phyloP scores from a whole-genome alignment of 257 asterid genomes.

The Craterostigma plantagineum region DNA sequence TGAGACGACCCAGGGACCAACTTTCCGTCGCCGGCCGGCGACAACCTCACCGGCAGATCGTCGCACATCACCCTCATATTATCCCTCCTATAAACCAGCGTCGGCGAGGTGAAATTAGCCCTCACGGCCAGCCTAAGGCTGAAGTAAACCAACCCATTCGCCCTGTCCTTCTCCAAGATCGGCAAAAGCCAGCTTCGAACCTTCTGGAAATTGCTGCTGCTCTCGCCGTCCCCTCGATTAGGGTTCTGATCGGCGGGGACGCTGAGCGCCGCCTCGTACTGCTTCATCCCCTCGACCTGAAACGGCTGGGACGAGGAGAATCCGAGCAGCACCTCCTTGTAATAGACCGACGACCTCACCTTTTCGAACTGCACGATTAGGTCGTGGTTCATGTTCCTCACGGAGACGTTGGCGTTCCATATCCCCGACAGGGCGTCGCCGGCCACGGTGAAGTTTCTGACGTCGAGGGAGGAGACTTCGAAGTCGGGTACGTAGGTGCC shows the following conservation, averaged over 20 bases:
- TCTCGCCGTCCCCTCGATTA: background rate
- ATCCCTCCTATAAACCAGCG: conserved; percentile 8
- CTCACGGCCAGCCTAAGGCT: background rate
- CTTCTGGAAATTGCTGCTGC: too few species aligned
- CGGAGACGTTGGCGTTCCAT: conserved; percentile 2
- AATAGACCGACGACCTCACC: conserved; percentile 16
- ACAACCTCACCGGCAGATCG: conserved; percentile 14
- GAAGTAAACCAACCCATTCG: too few species aligned
- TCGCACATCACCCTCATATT: conserved; percentile 22
- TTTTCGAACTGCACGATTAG: conserved; percentile 8
- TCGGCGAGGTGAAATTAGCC: conserved; percentile 10
- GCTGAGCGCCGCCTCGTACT: background rate
- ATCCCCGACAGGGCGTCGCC: too few species aligned
- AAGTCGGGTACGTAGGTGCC: conserved; percentile 30
- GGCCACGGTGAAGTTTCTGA: conserved; percentile 18
- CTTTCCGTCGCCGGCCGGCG: conserved; percentile 15
- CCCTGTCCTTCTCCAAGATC: too few species aligned
- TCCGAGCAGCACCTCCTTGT: conserved; percentile 18
- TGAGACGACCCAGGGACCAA: conserved; percentile 4
- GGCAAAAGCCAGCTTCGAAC: conserved; percentile 1
- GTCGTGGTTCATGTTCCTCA: conserved; percentile 15
- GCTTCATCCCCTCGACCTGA: conserved; percentile 3
- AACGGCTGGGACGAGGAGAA: conserved; percentile 11
- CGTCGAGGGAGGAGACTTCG: conserved; percentile 12
- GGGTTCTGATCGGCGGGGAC: conserved; percentile 6